Percentiles rank a stretch among this genome's conserved stretches.
phyloP scores from a whole-genome alignment of 31 red algal species.

The Pterothamnion heteromorphum region DNA sequence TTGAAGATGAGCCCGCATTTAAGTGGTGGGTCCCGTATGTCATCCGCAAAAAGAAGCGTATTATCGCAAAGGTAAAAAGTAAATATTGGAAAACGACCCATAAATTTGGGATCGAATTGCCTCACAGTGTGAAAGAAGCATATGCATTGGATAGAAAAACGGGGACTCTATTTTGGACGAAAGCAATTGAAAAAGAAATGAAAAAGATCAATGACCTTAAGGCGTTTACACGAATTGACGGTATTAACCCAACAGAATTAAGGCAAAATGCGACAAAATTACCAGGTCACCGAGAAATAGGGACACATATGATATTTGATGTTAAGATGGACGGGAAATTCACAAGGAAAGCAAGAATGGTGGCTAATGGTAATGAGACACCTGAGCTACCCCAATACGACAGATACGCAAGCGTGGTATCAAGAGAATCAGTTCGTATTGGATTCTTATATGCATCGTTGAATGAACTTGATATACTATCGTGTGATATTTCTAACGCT shows the following conservation, averaged over 20 bases:
- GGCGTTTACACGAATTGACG: neutral
- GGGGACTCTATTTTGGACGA: neutral
- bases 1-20: neutral
- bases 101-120: neutral
- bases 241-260: no score
- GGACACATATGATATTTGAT: neutral
- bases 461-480: neutral
- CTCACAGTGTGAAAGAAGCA: neutral
- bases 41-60: neutral
- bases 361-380: neutral
- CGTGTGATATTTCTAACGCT: neutral
- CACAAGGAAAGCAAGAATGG: neutral
- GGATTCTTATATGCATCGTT: neutral
- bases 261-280: neutral
- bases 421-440: neutral
- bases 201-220: neutral
- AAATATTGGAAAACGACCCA: neutral
- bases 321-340: neutral
- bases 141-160: neutral
- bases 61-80: neutral
- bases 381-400: neutral
- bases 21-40: neutral
- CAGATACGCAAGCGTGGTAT: neutral
- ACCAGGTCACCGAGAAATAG: neutral
- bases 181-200: neutral